Evolutionary conservation across 2,329 filamentous ascomycete species (phyloP).

Genomic region (Penicillium sp.): DNA sequence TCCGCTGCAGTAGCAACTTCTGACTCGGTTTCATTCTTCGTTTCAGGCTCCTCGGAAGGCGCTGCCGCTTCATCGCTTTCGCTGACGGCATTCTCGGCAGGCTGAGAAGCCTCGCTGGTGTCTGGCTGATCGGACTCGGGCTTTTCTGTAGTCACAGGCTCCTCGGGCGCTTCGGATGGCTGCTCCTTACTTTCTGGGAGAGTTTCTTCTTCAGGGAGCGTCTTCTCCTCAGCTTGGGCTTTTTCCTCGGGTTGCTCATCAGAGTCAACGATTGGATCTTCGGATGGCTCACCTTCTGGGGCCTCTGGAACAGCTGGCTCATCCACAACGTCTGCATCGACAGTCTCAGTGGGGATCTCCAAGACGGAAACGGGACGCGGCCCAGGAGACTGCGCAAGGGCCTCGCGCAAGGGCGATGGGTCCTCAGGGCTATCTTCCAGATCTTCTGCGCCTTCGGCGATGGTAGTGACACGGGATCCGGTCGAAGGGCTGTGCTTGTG

Average conservation of each 20-base stretch:
- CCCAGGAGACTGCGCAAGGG: conserved; percentile 16
- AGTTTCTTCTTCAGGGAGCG: background rate
- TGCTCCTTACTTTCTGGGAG: background rate
- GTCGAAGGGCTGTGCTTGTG: conserved; percentile 82
- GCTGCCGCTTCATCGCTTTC: conserved; percentile 11
- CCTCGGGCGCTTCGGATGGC: conserved; percentile 5
- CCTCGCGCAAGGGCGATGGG: conserved; percentile 14
- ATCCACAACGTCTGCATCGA: conserved; percentile 1
- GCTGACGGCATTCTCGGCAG: conserved; percentile 5
- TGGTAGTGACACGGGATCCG: conserved; percentile 75
- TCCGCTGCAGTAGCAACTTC: conserved; percentile 3
- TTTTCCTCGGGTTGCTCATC: conserved; percentile 2
- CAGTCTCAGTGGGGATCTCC: conserved; percentile 4
- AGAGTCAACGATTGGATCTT: conserved; percentile 5
- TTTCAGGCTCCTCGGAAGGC: conserved; percentile 10
- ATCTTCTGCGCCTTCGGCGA: conserved; percentile 81
- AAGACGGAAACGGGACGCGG: conserved; percentile 16
- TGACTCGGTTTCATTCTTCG: conserved; percentile 7
- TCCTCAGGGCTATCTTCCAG: conserved; percentile 43
- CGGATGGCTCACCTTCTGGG: background rate
- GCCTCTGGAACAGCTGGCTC: background rate
- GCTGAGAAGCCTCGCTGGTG: conserved; percentile 8
- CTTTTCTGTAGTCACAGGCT: background rate
- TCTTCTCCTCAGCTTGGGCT: too few relatives aligned
- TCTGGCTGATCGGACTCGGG: background rate